These are phyloP conservation scores for Pezicula rhizophila DNA, from an alignment of 2,329 filamentous ascomycete species.

Conservation along the genomic window DNA sequence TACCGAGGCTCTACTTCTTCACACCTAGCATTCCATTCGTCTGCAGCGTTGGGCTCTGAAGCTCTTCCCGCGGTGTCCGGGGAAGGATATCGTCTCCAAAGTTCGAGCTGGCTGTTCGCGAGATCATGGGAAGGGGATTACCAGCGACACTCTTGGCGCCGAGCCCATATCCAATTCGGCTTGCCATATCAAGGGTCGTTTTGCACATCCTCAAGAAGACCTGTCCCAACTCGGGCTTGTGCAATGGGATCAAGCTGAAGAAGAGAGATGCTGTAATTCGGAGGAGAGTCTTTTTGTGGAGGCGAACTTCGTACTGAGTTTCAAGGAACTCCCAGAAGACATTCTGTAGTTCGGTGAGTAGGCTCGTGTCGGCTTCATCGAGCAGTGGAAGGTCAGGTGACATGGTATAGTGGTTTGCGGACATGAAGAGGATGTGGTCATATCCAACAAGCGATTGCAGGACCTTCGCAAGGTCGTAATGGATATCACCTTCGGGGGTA, in stretches of 20 bases:
- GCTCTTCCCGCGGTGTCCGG: background rate
- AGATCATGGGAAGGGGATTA: conserved; percentile 1
- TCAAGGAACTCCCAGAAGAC: conserved; percentile 24
- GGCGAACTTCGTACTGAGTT: conserved; percentile 18
- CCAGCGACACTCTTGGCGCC: conserved; percentile 2
- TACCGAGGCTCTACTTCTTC: background rate
- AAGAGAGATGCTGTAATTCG: conserved; percentile 26
- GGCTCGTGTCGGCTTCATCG: conserved; percentile 18
- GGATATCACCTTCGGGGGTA: conserved; percentile 25
- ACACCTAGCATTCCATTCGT: background rate
- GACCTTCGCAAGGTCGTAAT: conserved; percentile 28
- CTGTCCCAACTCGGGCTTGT: conserved; percentile 20
- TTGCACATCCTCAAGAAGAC: conserved; percentile 24
- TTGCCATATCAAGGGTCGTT: conserved; percentile 8
- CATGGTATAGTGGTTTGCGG: conserved; percentile 14
- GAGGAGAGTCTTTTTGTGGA: conserved; percentile 26
- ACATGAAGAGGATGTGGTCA: conserved; percentile 25
- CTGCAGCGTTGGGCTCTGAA: background rate
- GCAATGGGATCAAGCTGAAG: conserved; percentile 26
- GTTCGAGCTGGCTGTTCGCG: conserved; percentile 1
- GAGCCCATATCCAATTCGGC: conserved; percentile 1
- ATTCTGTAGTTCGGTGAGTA: conserved; percentile 21
- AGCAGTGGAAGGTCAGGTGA: conserved; percentile 17
- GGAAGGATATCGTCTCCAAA: conserved; percentile 3
- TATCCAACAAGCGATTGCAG: conserved; percentile 27